phyloP scores from a whole-genome alignment of 305 asterid species.

The Withania somnifera region DNA sequence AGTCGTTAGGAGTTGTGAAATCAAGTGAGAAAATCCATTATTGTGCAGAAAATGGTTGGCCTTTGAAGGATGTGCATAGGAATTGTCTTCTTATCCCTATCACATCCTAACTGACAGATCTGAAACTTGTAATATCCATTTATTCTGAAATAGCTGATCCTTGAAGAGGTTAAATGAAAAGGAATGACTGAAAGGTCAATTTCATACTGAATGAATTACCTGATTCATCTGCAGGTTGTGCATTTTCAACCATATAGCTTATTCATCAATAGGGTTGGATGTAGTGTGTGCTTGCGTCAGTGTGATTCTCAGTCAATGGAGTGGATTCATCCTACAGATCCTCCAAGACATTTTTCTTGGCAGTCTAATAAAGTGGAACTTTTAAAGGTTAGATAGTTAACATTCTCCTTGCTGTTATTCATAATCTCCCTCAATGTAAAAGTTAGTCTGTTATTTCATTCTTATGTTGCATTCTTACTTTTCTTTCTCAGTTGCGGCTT shows the following conservation, averaged over 20 bases:
- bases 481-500: conserved; percentile 51
- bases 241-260: conserved; percentile 92
- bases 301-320: conserved; percentile 59
- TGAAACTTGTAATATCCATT: not conserved
- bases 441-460: conserved; percentile 17
- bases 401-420: conserved; percentile 5
- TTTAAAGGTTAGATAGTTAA: conserved; percentile 49
- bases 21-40: not conserved
- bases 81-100: not conserved
- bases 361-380: conserved; percentile 61
- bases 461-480: conserved; percentile 1
- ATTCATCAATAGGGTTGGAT: conserved; percentile 76
- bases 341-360: conserved; percentile 84
- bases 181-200: not conserved
- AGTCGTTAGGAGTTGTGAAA: not conserved
- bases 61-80: not conserved
- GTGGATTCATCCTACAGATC: conserved; percentile 83
- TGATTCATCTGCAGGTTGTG: conserved; percentile 56
- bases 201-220: conserved; percentile 4
- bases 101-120: not conserved
- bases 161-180: not conserved
- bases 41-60: not conserved
- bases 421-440: conserved; percentile 1
- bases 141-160: not conserved
- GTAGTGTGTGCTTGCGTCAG: conserved; percentile 66